A percentile compares a stretch with the other conserved stretches of the same genome.
phyloP scores from a whole-genome alignment of 2,329 filamentous ascomycete species.

The Colletotrichum sp. region DNA sequence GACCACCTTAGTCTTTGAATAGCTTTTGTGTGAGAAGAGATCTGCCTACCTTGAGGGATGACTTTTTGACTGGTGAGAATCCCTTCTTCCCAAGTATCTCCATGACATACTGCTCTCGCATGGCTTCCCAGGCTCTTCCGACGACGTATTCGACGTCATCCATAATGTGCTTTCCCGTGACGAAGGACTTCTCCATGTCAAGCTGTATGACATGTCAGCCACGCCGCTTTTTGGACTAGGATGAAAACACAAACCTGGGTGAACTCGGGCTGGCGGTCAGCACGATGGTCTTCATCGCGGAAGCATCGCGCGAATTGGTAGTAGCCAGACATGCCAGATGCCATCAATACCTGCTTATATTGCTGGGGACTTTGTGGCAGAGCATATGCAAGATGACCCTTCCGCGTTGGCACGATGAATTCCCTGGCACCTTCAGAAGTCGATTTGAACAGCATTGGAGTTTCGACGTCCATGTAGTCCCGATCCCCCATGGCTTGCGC shows the following conservation, averaged over 20 bases:
- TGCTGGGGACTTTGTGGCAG: slow-evolving; percentile 96
- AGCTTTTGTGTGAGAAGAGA: no score
- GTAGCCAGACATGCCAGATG: slow-evolving; percentile 81
- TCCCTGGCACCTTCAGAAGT: slow-evolving; percentile 95
- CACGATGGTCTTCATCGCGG: slow-evolving; percentile 89
- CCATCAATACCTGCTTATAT: slow-evolving; percentile 98
- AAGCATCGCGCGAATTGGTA: slow-evolving; percentile 96
- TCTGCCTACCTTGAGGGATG: slow-evolving; percentile 2
- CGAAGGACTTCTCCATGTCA: slow-evolving; percentile 93
- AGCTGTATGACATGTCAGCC: slow-evolving; percentile 54
- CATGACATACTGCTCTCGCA: slow-evolving; percentile 46
- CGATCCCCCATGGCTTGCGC: slow-evolving; percentile 60
- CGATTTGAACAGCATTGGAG: slow-evolving; percentile 94
- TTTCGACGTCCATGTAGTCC: slow-evolving; percentile 83
- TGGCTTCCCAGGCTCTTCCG: slow-evolving; percentile 54
- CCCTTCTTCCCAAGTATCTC: slow-evolving; percentile 30
- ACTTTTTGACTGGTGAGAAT: slow-evolving; percentile 28
- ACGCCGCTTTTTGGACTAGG: no score
- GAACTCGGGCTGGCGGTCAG: slow-evolving; percentile 95
- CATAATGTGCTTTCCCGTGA: slow-evolving; percentile 75
- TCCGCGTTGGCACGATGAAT: slow-evolving; percentile 89
- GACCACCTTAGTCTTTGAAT: neutral
- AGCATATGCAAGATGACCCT: slow-evolving; percentile 71
- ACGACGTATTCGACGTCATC: slow-evolving; percentile 55
- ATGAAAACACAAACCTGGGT: slow-evolving; percentile 67